These are phyloP conservation scores for Mortierella alpina DNA, from an alignment of 192 early-diverging fungal species.

Conservation along the genomic window DNA sequence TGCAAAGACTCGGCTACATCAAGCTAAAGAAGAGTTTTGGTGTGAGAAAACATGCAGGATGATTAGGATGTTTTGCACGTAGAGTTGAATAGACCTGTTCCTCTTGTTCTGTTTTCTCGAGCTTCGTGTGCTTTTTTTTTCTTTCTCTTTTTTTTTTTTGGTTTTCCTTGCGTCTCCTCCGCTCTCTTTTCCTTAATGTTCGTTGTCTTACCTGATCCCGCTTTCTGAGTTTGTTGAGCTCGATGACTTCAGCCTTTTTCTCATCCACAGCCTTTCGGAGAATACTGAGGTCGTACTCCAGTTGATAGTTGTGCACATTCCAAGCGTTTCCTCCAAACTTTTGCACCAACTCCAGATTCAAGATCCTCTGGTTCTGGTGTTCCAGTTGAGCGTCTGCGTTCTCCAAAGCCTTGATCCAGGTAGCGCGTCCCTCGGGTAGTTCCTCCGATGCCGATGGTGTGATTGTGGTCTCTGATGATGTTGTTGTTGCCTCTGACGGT, in stretches of 20 bases:
- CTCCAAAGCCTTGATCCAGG: slow-evolving; percentile 58
- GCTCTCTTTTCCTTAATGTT: neutral
- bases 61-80: too few species aligned
- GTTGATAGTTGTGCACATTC: slow-evolving; percentile 68
- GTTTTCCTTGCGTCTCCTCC: neutral
- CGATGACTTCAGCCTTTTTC: slow-evolving; percentile 53
- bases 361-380: slow-evolving; percentile 62
- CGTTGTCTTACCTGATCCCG: slow-evolving; percentile 54
- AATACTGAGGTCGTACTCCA: slow-evolving; percentile 55
- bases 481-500: slow-evolving; percentile 1
- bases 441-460: slow-evolving; percentile 40
- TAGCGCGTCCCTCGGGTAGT: slow-evolving; percentile 49
- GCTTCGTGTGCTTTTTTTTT: too few species aligned
- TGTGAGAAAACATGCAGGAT: neutral
- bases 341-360: slow-evolving; percentile 62
- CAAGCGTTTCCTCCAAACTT: slow-evolving; percentile 69
- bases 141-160: too few species aligned
- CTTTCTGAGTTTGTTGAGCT: slow-evolving; percentile 64
- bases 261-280: slow-evolving; percentile 57
- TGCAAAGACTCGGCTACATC: slow-evolving; percentile 56
- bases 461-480: neutral
- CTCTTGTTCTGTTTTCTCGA: too few species aligned
- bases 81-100: too few species aligned
- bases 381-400: slow-evolving; percentile 66
- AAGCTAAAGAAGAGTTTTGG: slow-evolving; percentile 14